These are phyloP conservation scores for Puccinia horiana DNA, from an alignment of 1,284 basidiomycete genomes.

Conservation along the genomic window DNA sequence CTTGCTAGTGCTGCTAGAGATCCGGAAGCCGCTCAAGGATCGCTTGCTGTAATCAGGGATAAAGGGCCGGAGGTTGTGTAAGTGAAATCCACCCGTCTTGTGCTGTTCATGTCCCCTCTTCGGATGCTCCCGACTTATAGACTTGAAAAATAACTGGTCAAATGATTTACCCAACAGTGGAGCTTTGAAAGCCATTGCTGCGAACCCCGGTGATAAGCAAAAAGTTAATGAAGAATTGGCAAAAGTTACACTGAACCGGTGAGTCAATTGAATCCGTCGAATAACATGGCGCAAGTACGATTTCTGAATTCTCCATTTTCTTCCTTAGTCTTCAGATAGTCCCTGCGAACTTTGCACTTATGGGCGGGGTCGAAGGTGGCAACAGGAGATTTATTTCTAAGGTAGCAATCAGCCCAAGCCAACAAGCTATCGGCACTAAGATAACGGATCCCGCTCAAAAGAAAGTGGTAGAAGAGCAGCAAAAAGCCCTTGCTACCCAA, in stretches of 20 bases:
- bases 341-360: neutral
- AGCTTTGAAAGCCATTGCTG: neutral
- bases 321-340: neutral
- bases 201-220: neutral
- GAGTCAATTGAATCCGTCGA: neutral
- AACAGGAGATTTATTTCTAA: neutral
- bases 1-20: constrained; percentile 2
- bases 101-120: neutral
- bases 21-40: neutral
- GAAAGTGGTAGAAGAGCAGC: constrained; percentile 2
- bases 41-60: constrained; percentile 9
- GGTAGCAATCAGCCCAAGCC: neutral
- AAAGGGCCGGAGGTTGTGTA: neutral
- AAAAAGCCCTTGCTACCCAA: neutral
- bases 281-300: neutral
- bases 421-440: neutral
- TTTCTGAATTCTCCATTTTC: neutral
- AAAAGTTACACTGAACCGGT: constrained; percentile 5
- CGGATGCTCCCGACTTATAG: neutral
- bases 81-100: neutral
- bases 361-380: neutral
- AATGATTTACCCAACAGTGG: neutral
- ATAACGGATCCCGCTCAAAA: constrained; percentile 2
- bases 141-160: neutral
- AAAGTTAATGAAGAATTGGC: constrained; percentile 2